These are phyloP conservation scores for Russula sp. DNA, from an alignment of 768 basidiomycete genomes.

Conservation along the genomic window DNA sequence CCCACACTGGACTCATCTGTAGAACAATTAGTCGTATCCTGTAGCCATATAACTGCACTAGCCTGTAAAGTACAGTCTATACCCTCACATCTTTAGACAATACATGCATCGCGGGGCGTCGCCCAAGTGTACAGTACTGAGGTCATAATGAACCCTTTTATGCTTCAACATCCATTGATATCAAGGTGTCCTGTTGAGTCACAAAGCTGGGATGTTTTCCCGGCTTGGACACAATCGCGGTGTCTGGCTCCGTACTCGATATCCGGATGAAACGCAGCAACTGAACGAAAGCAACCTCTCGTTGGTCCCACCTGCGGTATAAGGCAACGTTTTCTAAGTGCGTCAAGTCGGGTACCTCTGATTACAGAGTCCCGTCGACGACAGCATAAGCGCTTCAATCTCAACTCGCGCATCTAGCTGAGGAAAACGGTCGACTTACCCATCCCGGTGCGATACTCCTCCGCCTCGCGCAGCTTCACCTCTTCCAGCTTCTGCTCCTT, in stretches of 20 bases:
- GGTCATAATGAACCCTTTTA: constrained; percentile 5
- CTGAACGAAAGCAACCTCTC: constrained; percentile 61
- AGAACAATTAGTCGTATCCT: constrained; percentile 20
- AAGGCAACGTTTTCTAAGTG: constrained; percentile 60
- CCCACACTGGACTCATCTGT: constrained; percentile 13
- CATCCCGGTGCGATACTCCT: constrained; percentile 73
- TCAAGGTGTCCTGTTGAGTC: background rate
- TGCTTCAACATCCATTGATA: constrained; percentile 20
- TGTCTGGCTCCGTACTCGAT: constrained; percentile 45
- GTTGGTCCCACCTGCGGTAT: constrained; percentile 74
- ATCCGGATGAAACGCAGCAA: constrained; percentile 73
- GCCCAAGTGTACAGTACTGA: background rate
- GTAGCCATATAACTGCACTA: constrained; percentile 13
- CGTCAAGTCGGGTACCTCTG: constrained; percentile 78
- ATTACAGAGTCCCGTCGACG: background rate
- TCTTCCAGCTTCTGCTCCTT: constrained; percentile 66
- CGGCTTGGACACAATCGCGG: constrained; percentile 46
- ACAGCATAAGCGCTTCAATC: background rate
- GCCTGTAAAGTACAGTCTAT: constrained; percentile 14
- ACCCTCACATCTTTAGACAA: background rate
- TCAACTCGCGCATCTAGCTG: background rate
- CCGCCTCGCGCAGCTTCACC: constrained; percentile 55
- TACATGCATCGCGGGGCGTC: background rate
- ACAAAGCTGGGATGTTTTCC: constrained; percentile 46
- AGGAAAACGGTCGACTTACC: constrained; percentile 40